Evolutionary conservation across 805 yeast genomes (phyloP).

Genomic region (Starmerella cellae): DNA sequence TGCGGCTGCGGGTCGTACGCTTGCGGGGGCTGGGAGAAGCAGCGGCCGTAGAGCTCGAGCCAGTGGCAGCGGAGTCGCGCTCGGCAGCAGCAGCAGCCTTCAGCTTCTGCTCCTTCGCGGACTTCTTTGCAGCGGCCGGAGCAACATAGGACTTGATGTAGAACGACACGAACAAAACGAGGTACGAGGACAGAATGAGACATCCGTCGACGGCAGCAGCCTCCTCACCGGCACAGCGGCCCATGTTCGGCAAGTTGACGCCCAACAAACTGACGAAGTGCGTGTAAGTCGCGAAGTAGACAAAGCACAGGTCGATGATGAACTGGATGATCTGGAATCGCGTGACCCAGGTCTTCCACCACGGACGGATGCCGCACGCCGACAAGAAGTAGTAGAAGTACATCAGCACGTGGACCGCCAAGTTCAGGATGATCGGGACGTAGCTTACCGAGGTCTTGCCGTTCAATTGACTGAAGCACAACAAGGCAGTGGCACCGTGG

Average conservation of each 20-base stretch:
- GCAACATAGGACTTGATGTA: conserved; percentile 73
- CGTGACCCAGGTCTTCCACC: conserved; percentile 99
- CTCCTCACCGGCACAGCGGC: conserved; percentile 85
- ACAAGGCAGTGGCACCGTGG: conserved; percentile 93
- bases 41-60: not conserved
- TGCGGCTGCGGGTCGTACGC: conserved; percentile 19
- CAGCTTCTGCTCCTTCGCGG: conserved; percentile 7
- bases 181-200: conserved; percentile 72
- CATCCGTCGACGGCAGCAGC: conserved; percentile 89
- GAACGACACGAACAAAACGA: conserved; percentile 82
- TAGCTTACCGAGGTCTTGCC: conserved; percentile 87
- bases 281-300: conserved; percentile 87
- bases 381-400: conserved; percentile 93
- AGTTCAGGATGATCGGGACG: conserved; percentile 83
- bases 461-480: conserved; percentile 83
- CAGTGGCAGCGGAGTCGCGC: conserved; percentile 3
- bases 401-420: conserved; percentile 91
- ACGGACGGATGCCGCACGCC: conserved; percentile 84
- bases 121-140: conserved; percentile 20
- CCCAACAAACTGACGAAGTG: conserved; percentile 66
- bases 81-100: conserved; percentile 1
- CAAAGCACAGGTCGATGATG: conserved; percentile 74
- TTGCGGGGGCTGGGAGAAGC: conserved; percentile 11
- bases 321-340: conserved; percentile 91
- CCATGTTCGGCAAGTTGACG: conserved; percentile 53